These are phyloP conservation scores for Aphanomyces astaci DNA, from an alignment of 352 stramenopile species.

Conservation along the genomic window DNA sequence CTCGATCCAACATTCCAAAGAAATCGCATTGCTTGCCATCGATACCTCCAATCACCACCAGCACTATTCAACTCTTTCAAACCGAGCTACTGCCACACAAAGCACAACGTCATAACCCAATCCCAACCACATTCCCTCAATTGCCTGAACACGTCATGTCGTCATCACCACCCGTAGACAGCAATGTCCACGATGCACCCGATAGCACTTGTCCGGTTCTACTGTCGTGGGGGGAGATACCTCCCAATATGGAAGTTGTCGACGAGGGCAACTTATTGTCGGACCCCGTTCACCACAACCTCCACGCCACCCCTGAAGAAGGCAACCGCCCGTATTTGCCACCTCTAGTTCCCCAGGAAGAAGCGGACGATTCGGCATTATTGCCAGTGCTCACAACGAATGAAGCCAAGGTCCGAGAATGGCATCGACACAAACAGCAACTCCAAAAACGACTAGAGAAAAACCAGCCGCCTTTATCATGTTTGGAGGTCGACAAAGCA, in stretches of 20 bases:
- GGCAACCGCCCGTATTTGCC: background rate
- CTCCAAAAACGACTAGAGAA: background rate
- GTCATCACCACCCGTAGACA: background rate
- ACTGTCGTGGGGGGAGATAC: background rate
- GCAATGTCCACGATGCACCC: too few species aligned
- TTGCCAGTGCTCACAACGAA: too few species aligned
- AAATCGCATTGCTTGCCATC: too few species aligned
- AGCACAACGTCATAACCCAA: background rate
- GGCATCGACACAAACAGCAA: background rate
- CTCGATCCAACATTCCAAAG: too few species aligned
- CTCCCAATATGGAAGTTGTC: background rate
- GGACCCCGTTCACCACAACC: background rate
- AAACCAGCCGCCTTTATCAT: background rate
- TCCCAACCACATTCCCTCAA: too few species aligned
- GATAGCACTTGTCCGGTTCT: too few species aligned
- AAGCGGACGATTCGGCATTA: background rate
- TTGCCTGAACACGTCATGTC: too few species aligned
- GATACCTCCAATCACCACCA: background rate
- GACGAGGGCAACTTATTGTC: too few species aligned
- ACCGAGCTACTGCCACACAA: background rate
- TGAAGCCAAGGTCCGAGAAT: background rate
- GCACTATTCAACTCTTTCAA: background rate
- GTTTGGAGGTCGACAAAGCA: background rate
- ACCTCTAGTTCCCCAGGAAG: background rate
- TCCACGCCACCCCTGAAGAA: background rate